A percentile compares a stretch with the other conserved stretches of the same genome.
These are phyloP conservation scores for Zygosaccharomyces rouxii DNA, from an alignment of 805 yeast species.

Conservation along the genomic window DNA sequence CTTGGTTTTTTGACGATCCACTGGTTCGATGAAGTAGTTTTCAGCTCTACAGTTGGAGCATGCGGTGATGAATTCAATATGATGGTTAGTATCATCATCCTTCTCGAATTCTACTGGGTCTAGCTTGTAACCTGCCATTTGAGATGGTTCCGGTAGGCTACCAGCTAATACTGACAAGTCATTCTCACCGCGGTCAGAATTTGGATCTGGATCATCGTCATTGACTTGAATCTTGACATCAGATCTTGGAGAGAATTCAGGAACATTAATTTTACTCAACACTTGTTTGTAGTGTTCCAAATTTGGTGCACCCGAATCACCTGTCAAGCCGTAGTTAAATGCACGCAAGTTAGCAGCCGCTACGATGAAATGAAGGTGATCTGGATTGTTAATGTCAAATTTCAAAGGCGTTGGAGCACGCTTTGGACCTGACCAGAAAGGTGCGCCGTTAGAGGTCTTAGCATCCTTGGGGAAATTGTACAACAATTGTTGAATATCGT, in stretches of 20 bases:
- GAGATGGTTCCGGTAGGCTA: constrained; percentile 80
- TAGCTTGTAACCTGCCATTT: constrained; percentile 83
- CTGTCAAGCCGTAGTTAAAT: constrained; percentile 82
- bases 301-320: constrained; percentile 52
- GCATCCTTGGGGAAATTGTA: constrained; percentile 96
- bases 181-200: constrained; percentile 55
- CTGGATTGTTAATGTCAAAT: constrained; percentile 69
- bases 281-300: constrained; percentile 49
- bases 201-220: constrained; percentile 87
- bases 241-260: constrained; percentile 70
- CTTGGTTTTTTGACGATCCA: constrained; percentile 85
- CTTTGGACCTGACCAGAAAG: constrained; percentile 97
- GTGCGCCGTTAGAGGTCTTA: constrained; percentile 80
- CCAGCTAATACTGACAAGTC: constrained; percentile 67
- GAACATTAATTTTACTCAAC: constrained; percentile 45
- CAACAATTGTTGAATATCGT: constrained; percentile 84
- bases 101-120: constrained; percentile 93
- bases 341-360: constrained; percentile 93
- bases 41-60: constrained; percentile 95
- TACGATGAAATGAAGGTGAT: constrained; percentile 77
- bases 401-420: constrained; percentile 86
- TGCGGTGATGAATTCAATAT: constrained; percentile 91
- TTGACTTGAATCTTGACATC: constrained; percentile 77
- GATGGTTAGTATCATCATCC: constrained; percentile 96
- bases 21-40: constrained; percentile 83